A percentile compares a stretch with the other conserved stretches of the same genome.
Evolutionary conservation across 495 filamentous ascomycete species (phyloP).

Genomic region (Amphirosellinia nigrospora): DNA sequence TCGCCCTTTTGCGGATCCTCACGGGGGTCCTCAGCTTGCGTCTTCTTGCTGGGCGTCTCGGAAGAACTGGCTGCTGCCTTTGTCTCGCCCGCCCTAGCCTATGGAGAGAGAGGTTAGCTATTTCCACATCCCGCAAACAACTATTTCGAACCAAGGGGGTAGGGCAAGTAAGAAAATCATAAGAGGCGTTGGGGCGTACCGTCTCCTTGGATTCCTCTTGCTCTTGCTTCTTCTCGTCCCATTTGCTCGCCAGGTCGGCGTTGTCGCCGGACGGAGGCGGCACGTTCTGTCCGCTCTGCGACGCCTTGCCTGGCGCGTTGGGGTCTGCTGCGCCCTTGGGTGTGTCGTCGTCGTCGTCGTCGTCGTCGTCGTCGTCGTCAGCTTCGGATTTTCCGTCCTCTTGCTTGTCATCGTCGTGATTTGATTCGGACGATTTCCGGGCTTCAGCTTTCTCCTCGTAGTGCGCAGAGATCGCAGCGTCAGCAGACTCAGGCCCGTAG

Average conservation of each 20-base stretch:
- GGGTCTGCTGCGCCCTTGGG: slow-evolving; percentile 21
- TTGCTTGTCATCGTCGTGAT: background rate
- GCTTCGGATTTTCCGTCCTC: background rate
- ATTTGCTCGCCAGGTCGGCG: slow-evolving; percentile 21
- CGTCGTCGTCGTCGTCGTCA: background rate
- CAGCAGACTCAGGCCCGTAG: slow-evolving; percentile 3
- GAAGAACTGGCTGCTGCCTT: slow-evolving; percentile 25
- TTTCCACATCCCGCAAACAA: background rate
- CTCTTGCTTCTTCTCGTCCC: slow-evolving; percentile 31
- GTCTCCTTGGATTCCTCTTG: slow-evolving; percentile 35
- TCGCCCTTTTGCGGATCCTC: slow-evolving; percentile 39
- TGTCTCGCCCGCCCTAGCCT: slow-evolving; percentile 32
- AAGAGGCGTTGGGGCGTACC: background rate
- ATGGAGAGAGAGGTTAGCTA: background rate
- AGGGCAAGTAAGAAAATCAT: background rate
- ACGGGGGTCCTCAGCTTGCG: slow-evolving; percentile 35
- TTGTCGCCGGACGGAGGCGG: slow-evolving; percentile 35
- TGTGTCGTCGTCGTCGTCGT: slow-evolving; percentile 15
- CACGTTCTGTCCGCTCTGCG: slow-evolving; percentile 26
- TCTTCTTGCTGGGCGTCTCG: slow-evolving; percentile 42
- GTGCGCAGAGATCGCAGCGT: background rate
- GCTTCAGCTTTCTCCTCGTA: background rate
- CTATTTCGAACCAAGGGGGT: background rate
- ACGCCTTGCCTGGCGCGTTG: background rate
- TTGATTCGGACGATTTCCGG: background rate